A percentile compares a stretch with the other conserved stretches of the same genome.
phyloP scores from a whole-genome alignment of 768 basidiomycete genomes.

The Mycena floridula region DNA sequence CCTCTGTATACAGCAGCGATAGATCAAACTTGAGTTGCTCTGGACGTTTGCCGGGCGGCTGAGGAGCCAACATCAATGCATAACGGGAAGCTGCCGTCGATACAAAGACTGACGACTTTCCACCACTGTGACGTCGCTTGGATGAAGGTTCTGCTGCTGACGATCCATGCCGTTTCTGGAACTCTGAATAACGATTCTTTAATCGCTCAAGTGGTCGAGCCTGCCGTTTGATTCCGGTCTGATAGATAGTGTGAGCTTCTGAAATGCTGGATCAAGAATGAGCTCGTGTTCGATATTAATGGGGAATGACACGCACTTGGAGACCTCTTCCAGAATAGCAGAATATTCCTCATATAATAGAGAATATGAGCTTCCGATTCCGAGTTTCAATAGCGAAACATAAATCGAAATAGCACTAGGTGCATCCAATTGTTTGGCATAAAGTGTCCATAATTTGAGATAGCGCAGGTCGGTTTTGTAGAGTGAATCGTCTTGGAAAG shows the following conservation, averaged over 20 bases:
- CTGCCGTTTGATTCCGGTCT: slow-evolving; percentile 72
- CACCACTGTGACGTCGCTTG: slow-evolving; percentile 16
- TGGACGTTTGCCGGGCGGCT: slow-evolving; percentile 59
- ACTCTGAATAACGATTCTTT: slow-evolving; percentile 75
- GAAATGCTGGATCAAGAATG: slow-evolving; percentile 38
- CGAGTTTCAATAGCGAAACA: slow-evolving; percentile 63
- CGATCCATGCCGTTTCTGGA: slow-evolving; percentile 36
- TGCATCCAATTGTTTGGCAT: slow-evolving; percentile 75
- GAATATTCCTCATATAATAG: slow-evolving; percentile 93
- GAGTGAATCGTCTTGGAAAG: slow-evolving; percentile 75
- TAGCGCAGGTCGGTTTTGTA: slow-evolving; percentile 89
- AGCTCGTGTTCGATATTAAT: slow-evolving; percentile 2
- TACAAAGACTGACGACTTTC: slow-evolving; percentile 25
- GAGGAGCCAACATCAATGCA: slow-evolving; percentile 68
- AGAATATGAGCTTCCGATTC: slow-evolving; percentile 72
- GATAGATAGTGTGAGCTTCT: slow-evolving; percentile 80
- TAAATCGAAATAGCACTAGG: slow-evolving; percentile 66
- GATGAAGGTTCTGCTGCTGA: slow-evolving; percentile 17
- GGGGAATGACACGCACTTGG: slow-evolving; percentile 51
- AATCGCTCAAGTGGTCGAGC: slow-evolving; percentile 82
- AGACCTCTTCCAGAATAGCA: slow-evolving; percentile 62
- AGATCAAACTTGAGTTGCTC: slow-evolving; percentile 70
- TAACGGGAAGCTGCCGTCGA: slow-evolving; percentile 41
- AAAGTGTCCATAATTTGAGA: slow-evolving; percentile 86
- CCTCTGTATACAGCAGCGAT: slow-evolving; percentile 65